Conservation (phyloP, 2,329 filamentous ascomycete species). For the Microascus cirrosus region DNA sequence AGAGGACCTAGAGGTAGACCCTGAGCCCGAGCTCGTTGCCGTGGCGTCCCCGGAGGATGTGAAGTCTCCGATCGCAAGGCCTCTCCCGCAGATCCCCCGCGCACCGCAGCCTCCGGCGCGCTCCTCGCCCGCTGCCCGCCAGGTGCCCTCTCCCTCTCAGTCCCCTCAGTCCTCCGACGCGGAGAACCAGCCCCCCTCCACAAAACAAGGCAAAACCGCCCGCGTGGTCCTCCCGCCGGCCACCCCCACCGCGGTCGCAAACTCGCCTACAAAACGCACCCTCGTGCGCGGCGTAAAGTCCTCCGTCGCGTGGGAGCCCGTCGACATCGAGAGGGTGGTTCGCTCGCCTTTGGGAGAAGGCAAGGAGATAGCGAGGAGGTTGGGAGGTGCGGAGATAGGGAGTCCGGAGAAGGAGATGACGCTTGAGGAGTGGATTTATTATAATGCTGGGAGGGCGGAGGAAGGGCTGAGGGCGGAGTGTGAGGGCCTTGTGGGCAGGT, state of each 20-base stretch:
- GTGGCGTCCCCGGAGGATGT: slow-evolving; percentile 6
- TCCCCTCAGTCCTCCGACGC: slow-evolving; percentile 70
- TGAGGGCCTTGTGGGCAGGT: slow-evolving; percentile 69
- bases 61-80: slow-evolving; percentile 10
- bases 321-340: slow-evolving; percentile 68
- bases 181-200: slow-evolving; percentile 68
- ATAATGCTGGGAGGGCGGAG: slow-evolving; percentile 73
- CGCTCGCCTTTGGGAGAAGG: slow-evolving; percentile 18
- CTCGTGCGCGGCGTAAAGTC: slow-evolving; percentile 43
- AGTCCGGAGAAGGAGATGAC: slow-evolving; percentile 80
- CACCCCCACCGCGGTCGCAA: slow-evolving; percentile 32
- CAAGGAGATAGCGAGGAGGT: slow-evolving; percentile 29
- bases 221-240: slow-evolving; percentile 29
- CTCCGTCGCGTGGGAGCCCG: slow-evolving; percentile 55
- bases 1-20: slow-evolving; percentile 4
- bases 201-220: slow-evolving; percentile 27
- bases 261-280: slow-evolving; percentile 53
- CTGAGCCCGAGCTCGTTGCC: slow-evolving; percentile 6
- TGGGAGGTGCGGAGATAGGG: slow-evolving; percentile 48
- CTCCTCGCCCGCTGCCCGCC: slow-evolving; percentile 1
- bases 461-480: slow-evolving; percentile 69
- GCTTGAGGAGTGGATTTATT: slow-evolving; percentile 83
- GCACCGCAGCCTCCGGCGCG: slow-evolving; percentile 6
- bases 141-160: slow-evolving; percentile 43
- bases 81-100: slow-evolving; percentile 17